phyloP scores from a whole-genome alignment of 768 basidiomycete species.

The Hypholoma sublateritium region DNA sequence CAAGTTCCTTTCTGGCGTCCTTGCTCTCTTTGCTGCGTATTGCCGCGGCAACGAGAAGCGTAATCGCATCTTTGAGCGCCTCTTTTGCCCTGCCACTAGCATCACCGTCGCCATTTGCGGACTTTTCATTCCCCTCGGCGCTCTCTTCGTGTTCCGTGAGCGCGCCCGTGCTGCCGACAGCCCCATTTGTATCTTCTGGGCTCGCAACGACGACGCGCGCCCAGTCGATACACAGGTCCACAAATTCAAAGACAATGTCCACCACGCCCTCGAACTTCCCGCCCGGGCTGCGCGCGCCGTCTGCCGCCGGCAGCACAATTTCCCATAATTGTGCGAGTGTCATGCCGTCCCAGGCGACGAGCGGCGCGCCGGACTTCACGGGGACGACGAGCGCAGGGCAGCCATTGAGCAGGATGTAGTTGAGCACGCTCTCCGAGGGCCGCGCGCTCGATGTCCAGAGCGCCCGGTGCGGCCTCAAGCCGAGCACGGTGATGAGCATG shows the following conservation, averaged over 20 bases:
- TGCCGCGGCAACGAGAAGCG: slow-evolving; percentile 53
- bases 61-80: slow-evolving; percentile 47
- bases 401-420: slow-evolving; percentile 61
- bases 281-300: slow-evolving; percentile 27
- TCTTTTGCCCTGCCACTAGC: slow-evolving; percentile 28
- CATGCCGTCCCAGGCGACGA: slow-evolving; percentile 62
- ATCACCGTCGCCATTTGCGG: slow-evolving; percentile 6
- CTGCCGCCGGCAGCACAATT: slow-evolving; percentile 41
- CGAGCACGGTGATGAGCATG: slow-evolving; percentile 56
- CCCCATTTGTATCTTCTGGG: not conserved
- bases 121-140: not conserved
- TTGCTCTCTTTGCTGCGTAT: slow-evolving; percentile 52
- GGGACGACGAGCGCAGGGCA: slow-evolving; percentile 61
- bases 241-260: slow-evolving; percentile 53
- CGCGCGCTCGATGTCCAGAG: slow-evolving; percentile 61
- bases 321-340: slow-evolving; percentile 61
- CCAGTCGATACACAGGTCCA: slow-evolving; percentile 67
- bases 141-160: not conserved
- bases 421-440: slow-evolving; percentile 61
- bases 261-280: slow-evolving; percentile 54
- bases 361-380: slow-evolving; percentile 58
- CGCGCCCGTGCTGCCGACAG: not conserved
- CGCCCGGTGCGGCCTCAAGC: slow-evolving; percentile 59
- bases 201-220: slow-evolving; percentile 35
- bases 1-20: slow-evolving; percentile 55